Conservation (phyloP, 495 filamentous ascomycete species). For the Acidiella bohemica region DNA sequence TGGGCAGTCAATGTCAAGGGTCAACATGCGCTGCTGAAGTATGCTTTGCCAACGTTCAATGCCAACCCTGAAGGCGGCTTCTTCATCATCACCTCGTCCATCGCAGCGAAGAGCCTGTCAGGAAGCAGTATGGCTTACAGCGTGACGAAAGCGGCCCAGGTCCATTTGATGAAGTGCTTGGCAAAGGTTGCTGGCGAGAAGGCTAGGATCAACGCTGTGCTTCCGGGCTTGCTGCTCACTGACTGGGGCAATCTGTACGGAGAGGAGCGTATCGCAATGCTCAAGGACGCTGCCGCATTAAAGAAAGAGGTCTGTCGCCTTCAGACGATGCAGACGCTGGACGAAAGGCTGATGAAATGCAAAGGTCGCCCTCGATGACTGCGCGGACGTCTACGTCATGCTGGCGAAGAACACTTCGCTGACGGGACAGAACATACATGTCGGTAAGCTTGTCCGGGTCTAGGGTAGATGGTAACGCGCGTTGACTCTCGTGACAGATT, state of each 20-base stretch:
- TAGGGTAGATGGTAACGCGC: background rate
- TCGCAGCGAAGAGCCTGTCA: conserved; percentile 33
- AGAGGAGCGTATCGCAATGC: conserved; percentile 13
- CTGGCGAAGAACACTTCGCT: conserved; percentile 31
- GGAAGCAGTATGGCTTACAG: conserved; percentile 54
- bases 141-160: conserved; percentile 51
- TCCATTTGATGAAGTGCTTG: conserved; percentile 64
- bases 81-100: conserved; percentile 54
- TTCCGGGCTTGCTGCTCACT: conserved; percentile 54
- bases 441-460: conserved; percentile 21
- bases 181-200: conserved; percentile 53
- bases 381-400: conserved; percentile 29
- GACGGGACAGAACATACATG: conserved; percentile 28
- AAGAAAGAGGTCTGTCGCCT: conserved; percentile 22
- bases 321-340: background rate
- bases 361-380: conserved; percentile 29
- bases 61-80: conserved; percentile 55
- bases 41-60: conserved; percentile 51
- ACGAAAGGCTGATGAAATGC: background rate
- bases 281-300: conserved; percentile 26
- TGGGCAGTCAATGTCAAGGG: conserved; percentile 59
- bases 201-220: conserved; percentile 51
- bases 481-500: background rate
- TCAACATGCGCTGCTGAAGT: conserved; percentile 47
- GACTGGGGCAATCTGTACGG: conserved; percentile 44